Evolutionary conservation across 306 rosid species (phyloP), one percentile per base, ranked within the genome.

Genomic region (Medicago arabica): DNA sequence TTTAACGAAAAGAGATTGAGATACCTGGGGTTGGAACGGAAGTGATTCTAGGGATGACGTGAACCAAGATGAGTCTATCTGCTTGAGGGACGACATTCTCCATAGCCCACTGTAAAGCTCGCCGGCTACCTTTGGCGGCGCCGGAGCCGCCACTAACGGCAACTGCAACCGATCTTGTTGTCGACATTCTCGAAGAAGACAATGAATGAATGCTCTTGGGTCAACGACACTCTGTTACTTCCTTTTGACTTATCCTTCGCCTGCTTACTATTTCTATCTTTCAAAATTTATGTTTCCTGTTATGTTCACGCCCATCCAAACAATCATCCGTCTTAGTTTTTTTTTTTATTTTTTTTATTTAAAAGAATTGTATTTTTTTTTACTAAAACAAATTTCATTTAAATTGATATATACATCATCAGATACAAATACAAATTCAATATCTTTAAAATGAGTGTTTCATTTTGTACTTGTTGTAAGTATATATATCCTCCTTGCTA

Each of bases 71-170:
- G 86, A 92, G 86, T 36, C 95, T 88, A 85, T 85, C 93, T 61
- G 95, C 89, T 75, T 68, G 80, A 78, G 89, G 87, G 68, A 85
- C 75, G 18, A 90, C 90, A 85, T 94, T 90, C 74, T 87, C 82
- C 69, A 84, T 82, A 41, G 98, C 91, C 98, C 98, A 91, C 54
- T 51, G 82, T 15, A 94, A 88, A 11, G 98, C 97, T 70, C 97
- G 86, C 28, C 83, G 82, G 89, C 98, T 94, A 28, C 87, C 93
- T 63, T 49, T 84, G 54, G 89, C 86, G 19, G 83, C 75, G 61
- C 86, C 84, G 72, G 85, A 58, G 31, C 61, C 84, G 16, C 90
- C 87, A 11, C 83, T 84, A 28, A 91, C 92, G 62, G 96, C 98
- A 21, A 94, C 95, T 5, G 91, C 92, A 21, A 94, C 91, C 9